Conservation (phyloP, 306 rosid species). For the Vachellia pachyceras region DNA sequence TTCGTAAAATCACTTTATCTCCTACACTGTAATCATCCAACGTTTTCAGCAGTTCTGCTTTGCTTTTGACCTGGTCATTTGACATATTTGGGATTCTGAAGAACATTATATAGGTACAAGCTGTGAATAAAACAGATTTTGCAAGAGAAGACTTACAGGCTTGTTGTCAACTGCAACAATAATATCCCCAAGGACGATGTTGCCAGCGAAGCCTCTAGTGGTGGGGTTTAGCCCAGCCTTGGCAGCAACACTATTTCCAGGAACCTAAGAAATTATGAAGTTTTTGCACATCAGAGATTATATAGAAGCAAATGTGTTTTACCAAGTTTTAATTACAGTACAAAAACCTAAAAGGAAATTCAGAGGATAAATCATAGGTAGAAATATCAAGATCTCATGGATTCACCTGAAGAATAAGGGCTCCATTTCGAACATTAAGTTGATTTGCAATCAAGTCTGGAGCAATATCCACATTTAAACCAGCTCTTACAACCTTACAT, state of each 20-base stretch:
- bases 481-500: conserved; percentile 78
- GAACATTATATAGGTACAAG: conserved; percentile 3
- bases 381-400: background rate
- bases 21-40: conserved; percentile 83
- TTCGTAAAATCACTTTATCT: conserved; percentile 62
- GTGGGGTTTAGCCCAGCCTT: conserved; percentile 86
- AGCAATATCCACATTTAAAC: conserved; percentile 85
- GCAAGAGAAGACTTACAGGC: conserved; percentile 63
- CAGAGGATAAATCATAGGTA: background rate
- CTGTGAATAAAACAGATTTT: conserved; percentile 28
- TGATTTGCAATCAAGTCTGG: conserved; percentile 84
- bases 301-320: conserved; percentile 10
- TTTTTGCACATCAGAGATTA: conserved; percentile 12
- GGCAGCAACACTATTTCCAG: conserved; percentile 77
- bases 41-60: conserved; percentile 75
- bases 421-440: conserved; percentile 92
- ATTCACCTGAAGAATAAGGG: conserved; percentile 79
- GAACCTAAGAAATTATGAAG: conserved; percentile 60
- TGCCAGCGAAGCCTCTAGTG: conserved; percentile 88
- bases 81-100: conserved; percentile 12
- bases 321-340: conserved; percentile 8
- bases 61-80: conserved; percentile 72
- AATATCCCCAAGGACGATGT: conserved; percentile 86
- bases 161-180: conserved; percentile 78
- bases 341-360: background rate